Percentiles rank a stretch among this genome's conserved stretches.
Evolutionary conservation across 306 rosid genomes (phyloP).

Genomic region (Begonia fuchsioides): DNA sequence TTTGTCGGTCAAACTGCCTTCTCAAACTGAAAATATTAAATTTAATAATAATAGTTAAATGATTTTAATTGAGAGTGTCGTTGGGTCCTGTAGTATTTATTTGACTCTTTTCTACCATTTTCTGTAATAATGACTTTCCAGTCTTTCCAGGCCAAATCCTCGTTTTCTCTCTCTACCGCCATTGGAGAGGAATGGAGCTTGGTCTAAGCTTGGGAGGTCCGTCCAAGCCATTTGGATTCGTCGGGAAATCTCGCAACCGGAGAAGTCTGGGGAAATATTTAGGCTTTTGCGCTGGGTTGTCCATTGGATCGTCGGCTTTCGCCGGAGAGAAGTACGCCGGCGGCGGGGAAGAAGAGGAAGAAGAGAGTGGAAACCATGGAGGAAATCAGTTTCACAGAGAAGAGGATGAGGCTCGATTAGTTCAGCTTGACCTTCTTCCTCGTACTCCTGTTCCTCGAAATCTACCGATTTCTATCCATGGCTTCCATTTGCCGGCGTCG

Average conservation of each 20-base stretch:
- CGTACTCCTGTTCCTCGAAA: conserved; percentile 19
- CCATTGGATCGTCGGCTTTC: conserved; percentile 13
- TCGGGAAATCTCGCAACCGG: conserved; percentile 6
- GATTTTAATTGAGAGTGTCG: background rate
- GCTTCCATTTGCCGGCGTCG: conserved; percentile 6
- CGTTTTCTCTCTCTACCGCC: background rate
- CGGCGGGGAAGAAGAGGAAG: conserved; percentile 1
- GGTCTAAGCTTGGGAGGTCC: conserved; percentile 22
- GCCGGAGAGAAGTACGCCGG: background rate
- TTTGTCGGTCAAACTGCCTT: conserved; percentile 55
- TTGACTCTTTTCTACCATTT: conserved; percentile 6
- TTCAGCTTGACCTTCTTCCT: conserved; percentile 29
- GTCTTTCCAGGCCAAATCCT: conserved; percentile 19
- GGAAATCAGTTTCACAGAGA: background rate
- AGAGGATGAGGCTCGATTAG: background rate
- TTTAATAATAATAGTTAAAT: background rate
- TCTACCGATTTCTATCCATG: conserved; percentile 11
- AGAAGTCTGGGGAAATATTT: background rate
- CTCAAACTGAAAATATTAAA: conserved; percentile 9
- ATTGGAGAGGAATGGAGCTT: conserved; percentile 16
- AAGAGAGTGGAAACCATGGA: background rate
- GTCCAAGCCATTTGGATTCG: conserved; percentile 9
- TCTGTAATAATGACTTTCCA: conserved; percentile 15
- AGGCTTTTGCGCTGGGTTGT: conserved; percentile 18
- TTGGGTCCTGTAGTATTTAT: conserved; percentile 6